Evolutionary conservation across 2,329 filamentous ascomycete genomes (phyloP), one percentile per base, ranked within the genome.

Genomic region (Fusarium palustre): DNA sequence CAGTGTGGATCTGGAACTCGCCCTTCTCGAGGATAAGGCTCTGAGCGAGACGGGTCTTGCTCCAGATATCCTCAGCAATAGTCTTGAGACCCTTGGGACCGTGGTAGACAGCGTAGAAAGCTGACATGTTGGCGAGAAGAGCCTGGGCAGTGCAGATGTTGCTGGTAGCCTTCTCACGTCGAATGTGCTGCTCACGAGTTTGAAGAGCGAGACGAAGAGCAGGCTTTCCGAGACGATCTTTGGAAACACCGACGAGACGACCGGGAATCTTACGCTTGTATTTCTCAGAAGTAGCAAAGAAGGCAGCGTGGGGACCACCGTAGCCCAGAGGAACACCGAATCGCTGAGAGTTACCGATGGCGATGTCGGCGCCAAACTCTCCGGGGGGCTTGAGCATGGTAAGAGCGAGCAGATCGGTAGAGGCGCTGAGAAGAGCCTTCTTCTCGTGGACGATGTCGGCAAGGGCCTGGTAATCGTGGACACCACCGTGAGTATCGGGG

Each of bases 81-180:
- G 88, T 87, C 81, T 90, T 94, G 46, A 98, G 82, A 8, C 94
- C 94, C 58, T 89, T 80, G 1, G 95, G 95, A 9, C 95, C 95
- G 78, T 97, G 95, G 80, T 97, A 97, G 53, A 97, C 86, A 54
- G 94, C 94, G 78, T 97, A 98, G 81, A 97, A 91, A 53, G 95
- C 93, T 73, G 89, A 94, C 93, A 97, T 97, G 79, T 98, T 98
- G 42, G 95, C 95, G 47, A 97, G 85, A 31, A 98, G 83, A 9
- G 95, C 95, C 81, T 98, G 95, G 2, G 95, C 94, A 2, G 95
- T 98, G 83, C 95, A 97, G 60, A 98, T 94, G 78, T 98, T 97
- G 84, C 94, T 97, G 3, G 95, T 97, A 2, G 95, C 95, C 86
- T 97, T 97, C 79, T 98, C 95, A 75, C 95, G 89, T 69, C 95